These are phyloP conservation scores for Spergularia bocconei DNA, from an alignment of 148 eudicot genomes.

Conservation along the genomic window DNA sequence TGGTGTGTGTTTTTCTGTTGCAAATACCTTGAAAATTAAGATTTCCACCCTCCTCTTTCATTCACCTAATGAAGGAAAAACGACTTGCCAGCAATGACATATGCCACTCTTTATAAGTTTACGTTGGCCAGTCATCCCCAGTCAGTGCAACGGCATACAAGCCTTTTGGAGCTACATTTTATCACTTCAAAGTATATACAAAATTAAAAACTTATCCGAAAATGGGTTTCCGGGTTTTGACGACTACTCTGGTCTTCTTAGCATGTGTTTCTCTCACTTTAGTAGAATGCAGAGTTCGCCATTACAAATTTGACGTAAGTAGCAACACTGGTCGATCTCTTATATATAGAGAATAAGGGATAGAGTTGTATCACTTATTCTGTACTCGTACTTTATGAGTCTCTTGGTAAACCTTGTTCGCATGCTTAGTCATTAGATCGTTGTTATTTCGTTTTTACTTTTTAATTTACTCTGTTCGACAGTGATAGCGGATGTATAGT, in stretches of 20 bases:
- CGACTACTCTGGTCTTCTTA: neutral
- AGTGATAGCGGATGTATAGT: no score
- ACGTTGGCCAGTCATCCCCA: neutral
- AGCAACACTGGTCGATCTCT: no score
- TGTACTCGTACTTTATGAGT: no score
- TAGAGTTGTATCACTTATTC: no score
- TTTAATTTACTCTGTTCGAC: no score
- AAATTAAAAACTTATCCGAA: neutral
- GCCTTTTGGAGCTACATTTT: neutral
- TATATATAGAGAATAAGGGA: no score
- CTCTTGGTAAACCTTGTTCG: no score
- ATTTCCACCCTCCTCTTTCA: neutral
- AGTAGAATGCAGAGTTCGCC: slow-evolving; percentile 5
- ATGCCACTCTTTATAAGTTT: neutral
- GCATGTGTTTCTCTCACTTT: neutral
- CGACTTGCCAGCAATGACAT: neutral
- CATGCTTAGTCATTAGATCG: no score
- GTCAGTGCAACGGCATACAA: neutral
- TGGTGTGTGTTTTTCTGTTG: neutral
- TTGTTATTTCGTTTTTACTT: no score
- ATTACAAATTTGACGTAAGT: slow-evolving; percentile 11
- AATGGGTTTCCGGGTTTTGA: neutral
- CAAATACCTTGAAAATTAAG: slow-evolving; percentile 9
- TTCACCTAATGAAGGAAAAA: slow-evolving; percentile 7
- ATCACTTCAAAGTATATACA: neutral